phyloP scores from a whole-genome alignment of 139 green algal species.

The Asterochloris erici region DNA sequence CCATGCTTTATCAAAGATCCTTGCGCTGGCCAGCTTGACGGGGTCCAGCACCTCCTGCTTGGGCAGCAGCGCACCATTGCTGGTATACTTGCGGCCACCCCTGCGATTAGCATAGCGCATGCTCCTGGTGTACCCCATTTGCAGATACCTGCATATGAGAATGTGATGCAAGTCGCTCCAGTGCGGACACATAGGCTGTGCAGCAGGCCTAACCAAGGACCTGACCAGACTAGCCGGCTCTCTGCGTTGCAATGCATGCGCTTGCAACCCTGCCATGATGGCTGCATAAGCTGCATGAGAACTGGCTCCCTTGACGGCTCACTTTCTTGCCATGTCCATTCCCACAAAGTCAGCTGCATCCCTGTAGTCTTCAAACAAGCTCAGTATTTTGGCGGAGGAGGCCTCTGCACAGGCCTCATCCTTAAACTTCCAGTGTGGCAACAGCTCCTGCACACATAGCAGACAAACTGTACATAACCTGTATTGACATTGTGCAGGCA shows the following conservation, averaged over 20 bases:
- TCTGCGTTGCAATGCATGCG: no score
- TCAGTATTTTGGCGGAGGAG: background rate
- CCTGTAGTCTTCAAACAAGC: constrained; percentile 9
- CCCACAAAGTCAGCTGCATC: constrained; percentile 11
- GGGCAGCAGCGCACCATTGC: background rate
- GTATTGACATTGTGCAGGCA: background rate
- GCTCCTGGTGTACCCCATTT: constrained; percentile 13
- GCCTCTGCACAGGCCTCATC: background rate
- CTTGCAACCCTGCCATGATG: no score
- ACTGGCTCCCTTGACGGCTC: no score
- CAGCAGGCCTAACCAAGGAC: no score
- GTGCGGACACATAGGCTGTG: no score
- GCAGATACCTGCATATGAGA: background rate
- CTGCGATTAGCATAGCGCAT: constrained; percentile 14
- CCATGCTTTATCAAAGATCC: no score
- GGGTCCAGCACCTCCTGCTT: background rate
- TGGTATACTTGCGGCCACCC: constrained; percentile 15
- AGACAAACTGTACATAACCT: background rate
- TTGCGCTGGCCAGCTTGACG: no score
- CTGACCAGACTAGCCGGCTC: no score
- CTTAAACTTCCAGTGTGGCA: constrained; percentile 20
- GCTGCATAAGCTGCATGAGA: no score
- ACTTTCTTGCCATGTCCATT: constrained; percentile 17
- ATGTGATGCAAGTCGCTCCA: no score
- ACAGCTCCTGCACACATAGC: background rate